phyloP scores from a whole-genome alignment of 1,284 basidiomycete genomes.

The Hypsizygus ulmarius region DNA sequence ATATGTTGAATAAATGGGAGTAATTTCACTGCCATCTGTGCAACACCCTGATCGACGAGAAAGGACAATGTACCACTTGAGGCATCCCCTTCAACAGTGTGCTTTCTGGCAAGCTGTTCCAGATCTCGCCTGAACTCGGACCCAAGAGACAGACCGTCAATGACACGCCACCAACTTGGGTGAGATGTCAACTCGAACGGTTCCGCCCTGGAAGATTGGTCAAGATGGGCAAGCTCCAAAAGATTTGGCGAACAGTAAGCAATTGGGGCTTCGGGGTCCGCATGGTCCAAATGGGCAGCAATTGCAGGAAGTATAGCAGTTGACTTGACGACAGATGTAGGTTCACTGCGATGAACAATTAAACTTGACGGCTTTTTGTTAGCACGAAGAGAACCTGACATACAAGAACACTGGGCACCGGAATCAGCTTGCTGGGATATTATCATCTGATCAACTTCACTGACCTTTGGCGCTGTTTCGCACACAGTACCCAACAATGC shows the following conservation, averaged over 20 bases:
- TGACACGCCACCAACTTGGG: slow-evolving; percentile 59
- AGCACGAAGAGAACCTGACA: slow-evolving; percentile 23
- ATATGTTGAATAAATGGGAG: slow-evolving; percentile 80
- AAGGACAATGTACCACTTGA: slow-evolving; percentile 55
- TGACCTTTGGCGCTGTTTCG: slow-evolving; percentile 50
- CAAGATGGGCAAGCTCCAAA: slow-evolving; percentile 71
- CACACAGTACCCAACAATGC: slow-evolving; percentile 51
- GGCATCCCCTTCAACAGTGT: slow-evolving; percentile 37
- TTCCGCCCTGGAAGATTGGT: slow-evolving; percentile 48
- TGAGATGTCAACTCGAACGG: slow-evolving; percentile 49
- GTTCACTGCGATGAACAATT: slow-evolving; percentile 52
- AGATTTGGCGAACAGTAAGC: slow-evolving; percentile 79
- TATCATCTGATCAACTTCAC: slow-evolving; percentile 24
- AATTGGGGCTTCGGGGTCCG: slow-evolving; percentile 42
- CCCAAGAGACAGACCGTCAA: slow-evolving; percentile 63
- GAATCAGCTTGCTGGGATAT: background rate
- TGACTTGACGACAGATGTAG: slow-evolving; percentile 85
- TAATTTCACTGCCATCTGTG: slow-evolving; percentile 76
- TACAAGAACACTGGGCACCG: slow-evolving; percentile 56
- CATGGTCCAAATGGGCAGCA: slow-evolving; percentile 25
- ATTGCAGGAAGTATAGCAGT: slow-evolving; percentile 68
- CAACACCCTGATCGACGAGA: slow-evolving; percentile 64
- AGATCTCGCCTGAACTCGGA: slow-evolving; percentile 64
- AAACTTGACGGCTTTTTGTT: slow-evolving; percentile 3
- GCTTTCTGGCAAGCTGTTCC: slow-evolving; percentile 51